These are phyloP conservation scores for Phialophora expanda DNA, from an alignment of 2,329 filamentous ascomycete species.

Conservation along the genomic window DNA sequence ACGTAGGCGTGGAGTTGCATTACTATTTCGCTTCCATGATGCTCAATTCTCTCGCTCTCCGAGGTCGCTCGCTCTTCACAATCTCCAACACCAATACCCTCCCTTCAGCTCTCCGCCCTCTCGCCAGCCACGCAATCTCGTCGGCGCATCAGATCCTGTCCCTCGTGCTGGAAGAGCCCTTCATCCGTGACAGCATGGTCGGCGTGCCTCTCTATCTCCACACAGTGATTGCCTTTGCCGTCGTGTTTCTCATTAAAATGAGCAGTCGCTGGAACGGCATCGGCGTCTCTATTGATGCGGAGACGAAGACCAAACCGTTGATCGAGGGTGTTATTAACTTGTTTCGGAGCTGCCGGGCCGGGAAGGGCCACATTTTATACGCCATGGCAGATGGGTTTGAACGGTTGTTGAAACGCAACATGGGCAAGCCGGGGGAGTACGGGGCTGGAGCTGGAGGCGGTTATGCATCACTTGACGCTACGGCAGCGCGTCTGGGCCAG, in stretches of 20 bases:
- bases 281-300: slow-evolving; percentile 38
- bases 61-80: slow-evolving; percentile 51
- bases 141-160: slow-evolving; percentile 56
- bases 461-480: slow-evolving; percentile 7
- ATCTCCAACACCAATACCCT: slow-evolving; percentile 45
- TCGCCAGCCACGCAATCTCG: slow-evolving; percentile 53
- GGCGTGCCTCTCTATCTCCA: slow-evolving; percentile 54
- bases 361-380: slow-evolving; percentile 38
- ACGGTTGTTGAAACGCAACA: slow-evolving; percentile 34
- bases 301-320: slow-evolving; percentile 36
- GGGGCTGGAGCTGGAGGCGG: neutral
- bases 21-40: slow-evolving; percentile 61
- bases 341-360: slow-evolving; percentile 33
- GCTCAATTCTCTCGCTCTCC: slow-evolving; percentile 53
- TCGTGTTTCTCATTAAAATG: slow-evolving; percentile 53
- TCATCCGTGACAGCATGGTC: slow-evolving; percentile 56
- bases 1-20: slow-evolving; percentile 56
- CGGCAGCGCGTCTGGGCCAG: neutral
- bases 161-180: slow-evolving; percentile 54
- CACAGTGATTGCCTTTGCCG: slow-evolving; percentile 55
- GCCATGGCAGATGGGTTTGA: slow-evolving; percentile 40
- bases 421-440: slow-evolving; percentile 7
- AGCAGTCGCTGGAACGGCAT: slow-evolving; percentile 37
- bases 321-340: slow-evolving; percentile 37
- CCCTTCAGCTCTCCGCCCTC: slow-evolving; percentile 32